Conservation (phyloP, 2,329 filamentous ascomycete genomes). For the Calonectria fujianensis region DNA sequence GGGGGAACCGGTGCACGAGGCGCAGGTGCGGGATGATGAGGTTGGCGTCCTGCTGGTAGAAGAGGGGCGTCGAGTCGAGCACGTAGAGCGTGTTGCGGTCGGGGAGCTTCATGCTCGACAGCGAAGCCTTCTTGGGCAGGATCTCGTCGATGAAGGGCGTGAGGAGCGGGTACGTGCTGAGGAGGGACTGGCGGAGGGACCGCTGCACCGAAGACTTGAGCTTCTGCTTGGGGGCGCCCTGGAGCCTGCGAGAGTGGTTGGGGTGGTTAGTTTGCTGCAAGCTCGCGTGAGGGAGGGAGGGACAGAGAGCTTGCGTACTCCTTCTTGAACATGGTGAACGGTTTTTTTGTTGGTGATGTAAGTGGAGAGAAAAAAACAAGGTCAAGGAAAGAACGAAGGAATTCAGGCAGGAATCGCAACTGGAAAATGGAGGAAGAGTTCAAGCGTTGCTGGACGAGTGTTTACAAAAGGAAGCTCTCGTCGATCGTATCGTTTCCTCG, state of each 20-base stretch:
- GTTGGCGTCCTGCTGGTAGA: constrained; percentile 89
- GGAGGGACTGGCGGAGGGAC: constrained; percentile 86
- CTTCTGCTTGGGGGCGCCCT: constrained; percentile 88
- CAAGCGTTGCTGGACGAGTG: not conserved
- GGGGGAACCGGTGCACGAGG: constrained; percentile 92
- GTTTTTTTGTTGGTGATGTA: constrained; percentile 47
- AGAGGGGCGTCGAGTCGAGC: constrained; percentile 85
- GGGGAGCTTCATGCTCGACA: constrained; percentile 93
- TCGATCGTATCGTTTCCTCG: constrained; percentile 31
- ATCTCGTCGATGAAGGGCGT: constrained; percentile 93
- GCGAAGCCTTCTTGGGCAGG: constrained; percentile 93
- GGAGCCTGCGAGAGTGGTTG: constrained; percentile 69
- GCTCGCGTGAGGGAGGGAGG: constrained; percentile 2
- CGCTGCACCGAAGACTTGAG: constrained; percentile 98
- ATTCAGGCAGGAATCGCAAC: constrained; percentile 8
- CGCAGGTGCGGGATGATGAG: constrained; percentile 90
- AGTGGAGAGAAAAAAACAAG: not conserved
- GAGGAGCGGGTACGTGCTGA: constrained; percentile 90
- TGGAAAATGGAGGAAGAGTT: constrained; percentile 2
- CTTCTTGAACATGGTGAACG: constrained; percentile 89
- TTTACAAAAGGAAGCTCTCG: not conserved
- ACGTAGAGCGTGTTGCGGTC: constrained; percentile 94
- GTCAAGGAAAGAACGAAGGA: not conserved
- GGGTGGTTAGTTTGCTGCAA: constrained; percentile 11
- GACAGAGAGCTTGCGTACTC: constrained; percentile 74